Percentiles rank a stretch among this genome's conserved stretches.
These are phyloP conservation scores for Moesziomyces parantarcticus DNA, from an alignment of 1,284 basidiomycete genomes.

Conservation along the genomic window DNA sequence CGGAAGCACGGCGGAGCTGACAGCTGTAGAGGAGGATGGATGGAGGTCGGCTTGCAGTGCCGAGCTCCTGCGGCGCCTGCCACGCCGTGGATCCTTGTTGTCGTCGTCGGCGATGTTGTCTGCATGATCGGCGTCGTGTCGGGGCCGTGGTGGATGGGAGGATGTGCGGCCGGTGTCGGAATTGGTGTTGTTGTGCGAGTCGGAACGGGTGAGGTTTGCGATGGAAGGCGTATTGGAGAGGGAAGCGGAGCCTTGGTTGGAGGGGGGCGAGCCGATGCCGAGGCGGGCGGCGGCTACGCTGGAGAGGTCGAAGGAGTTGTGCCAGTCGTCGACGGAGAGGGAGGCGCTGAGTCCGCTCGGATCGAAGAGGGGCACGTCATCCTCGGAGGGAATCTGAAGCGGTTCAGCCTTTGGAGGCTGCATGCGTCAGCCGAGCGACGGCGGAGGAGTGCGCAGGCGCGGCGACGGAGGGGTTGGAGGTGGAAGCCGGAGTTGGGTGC, in stretches of 20 bases:
- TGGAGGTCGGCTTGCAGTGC: conserved; percentile 11
- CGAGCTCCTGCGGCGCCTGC: conserved; percentile 41
- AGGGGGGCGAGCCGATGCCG: conserved; percentile 40
- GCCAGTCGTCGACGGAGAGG: conserved; percentile 50
- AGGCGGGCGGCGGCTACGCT: conserved; percentile 48
- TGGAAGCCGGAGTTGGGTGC: conserved; percentile 1
- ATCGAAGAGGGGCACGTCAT: conserved; percentile 49
- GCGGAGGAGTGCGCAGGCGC: conserved; percentile 16
- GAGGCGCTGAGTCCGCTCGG: conserved; percentile 51
- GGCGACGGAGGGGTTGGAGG: neutral
- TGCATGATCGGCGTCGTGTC: conserved; percentile 1
- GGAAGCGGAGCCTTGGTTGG: conserved; percentile 25
- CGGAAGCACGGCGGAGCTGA: conserved; percentile 10
- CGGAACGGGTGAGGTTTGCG: conserved; percentile 32
- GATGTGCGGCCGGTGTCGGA: conserved; percentile 14
- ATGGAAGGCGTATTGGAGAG: conserved; percentile 25
- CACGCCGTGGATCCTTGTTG: conserved; percentile 10
- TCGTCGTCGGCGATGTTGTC: conserved; percentile 1
- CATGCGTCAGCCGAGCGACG: conserved; percentile 37
- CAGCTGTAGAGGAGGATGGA: neutral
- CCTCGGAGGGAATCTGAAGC: conserved; percentile 49
- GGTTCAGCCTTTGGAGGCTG: conserved; percentile 35
- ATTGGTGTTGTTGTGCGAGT: conserved; percentile 21
- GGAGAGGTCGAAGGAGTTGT: conserved; percentile 40
- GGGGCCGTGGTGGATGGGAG: conserved; percentile 6